Evolutionary conservation across 352 stramenopile species (phyloP).

Genomic region (Globisporangium takayamanum): DNA sequence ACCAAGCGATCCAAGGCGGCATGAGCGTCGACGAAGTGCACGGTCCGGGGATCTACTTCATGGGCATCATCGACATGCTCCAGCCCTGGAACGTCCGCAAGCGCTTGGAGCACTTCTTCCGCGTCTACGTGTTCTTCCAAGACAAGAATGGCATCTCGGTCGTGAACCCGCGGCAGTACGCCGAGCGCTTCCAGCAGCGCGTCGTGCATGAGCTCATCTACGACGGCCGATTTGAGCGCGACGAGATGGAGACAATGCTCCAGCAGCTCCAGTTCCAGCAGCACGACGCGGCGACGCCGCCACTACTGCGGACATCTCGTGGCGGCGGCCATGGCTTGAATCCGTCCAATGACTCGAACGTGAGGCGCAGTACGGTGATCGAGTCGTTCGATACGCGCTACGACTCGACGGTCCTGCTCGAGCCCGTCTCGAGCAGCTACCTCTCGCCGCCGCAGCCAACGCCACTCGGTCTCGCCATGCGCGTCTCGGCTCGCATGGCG

Average conservation of each 20-base stretch:
- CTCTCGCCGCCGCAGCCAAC: conserved; percentile 9
- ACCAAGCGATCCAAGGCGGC: conserved; percentile 38
- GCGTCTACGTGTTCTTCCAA: conserved; percentile 65
- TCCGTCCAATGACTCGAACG: conserved; percentile 33
- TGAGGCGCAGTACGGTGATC: conserved; percentile 43
- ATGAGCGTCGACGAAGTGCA: conserved; percentile 85
- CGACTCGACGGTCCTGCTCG: conserved; percentile 19
- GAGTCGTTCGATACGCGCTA: conserved; percentile 37
- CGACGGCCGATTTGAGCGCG: conserved; percentile 29
- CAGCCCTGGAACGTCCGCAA: conserved; percentile 94
- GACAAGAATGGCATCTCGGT: conserved; percentile 67
- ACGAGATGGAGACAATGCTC: conserved; percentile 29
- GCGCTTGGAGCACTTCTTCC: conserved; percentile 79
- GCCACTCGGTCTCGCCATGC: conserved; percentile 9
- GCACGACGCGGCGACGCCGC: background rate
- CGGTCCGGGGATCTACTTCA: conserved; percentile 91
- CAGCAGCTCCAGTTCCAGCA: conserved; percentile 25
- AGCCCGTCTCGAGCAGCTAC: conserved; percentile 14
- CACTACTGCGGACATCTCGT: conserved; percentile 13
- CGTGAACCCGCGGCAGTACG: conserved; percentile 65
- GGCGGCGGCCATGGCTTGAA: conserved; percentile 16
- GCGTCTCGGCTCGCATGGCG: conserved; percentile 11
- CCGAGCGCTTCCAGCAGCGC: conserved; percentile 69
- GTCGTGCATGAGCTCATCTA: conserved; percentile 74
- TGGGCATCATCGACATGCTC: conserved; percentile 94